Evolutionary conservation across 2,329 filamentous ascomycete species (phyloP), one percentile per base, ranked within the genome.

Genomic region (Hypocreales sp.): DNA sequence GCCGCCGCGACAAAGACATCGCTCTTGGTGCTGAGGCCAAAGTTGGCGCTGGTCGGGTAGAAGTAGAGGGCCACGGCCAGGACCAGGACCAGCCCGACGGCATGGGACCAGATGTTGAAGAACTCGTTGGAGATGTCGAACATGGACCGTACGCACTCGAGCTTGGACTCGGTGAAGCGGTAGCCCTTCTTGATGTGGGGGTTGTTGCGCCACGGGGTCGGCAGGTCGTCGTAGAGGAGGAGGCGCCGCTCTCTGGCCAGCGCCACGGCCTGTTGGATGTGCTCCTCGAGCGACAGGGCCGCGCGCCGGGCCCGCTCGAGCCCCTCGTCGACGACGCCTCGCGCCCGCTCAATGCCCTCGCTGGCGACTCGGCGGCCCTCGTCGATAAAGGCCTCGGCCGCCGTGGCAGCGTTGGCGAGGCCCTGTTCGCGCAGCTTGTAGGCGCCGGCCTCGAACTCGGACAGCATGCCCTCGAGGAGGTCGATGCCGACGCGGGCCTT

Each of bases 71-170:
- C 90, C 23, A 95, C 67, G 9, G 83, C 64, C 20, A 95, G 66
- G 25, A 98, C 80, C 35, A 94, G 63, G 18, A 95, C 46, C n/a
- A 95, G 66, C 12, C 90, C 90, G 17, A 98, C 67, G 9, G 79
- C 72, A 48, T 98, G 90, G 2, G 86, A 87, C 90, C 90, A 98
- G 46, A 98, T 98, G 55, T 98, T 98, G 60, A 95, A 77, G 22
- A 79, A 70, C 56, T 98, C 90, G 54, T 98, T 98, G 37, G 82
- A 92, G 32, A 90, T 60, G 35, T 72, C 67, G 45, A 93, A 86
- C 35, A 82, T 72, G 14, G 84, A 93, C 27, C 71, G 69, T 27
- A 95, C 61, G 48, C 87, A 95, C 40, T 87, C 87, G 30, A 87
- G 60, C 51, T 92, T 92, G 33, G 81, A 84, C 44, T 92, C 82